phyloP scores from a whole-genome alignment of 129 eudicot genomes.

The Helichrysum umbraculigerum region DNA sequence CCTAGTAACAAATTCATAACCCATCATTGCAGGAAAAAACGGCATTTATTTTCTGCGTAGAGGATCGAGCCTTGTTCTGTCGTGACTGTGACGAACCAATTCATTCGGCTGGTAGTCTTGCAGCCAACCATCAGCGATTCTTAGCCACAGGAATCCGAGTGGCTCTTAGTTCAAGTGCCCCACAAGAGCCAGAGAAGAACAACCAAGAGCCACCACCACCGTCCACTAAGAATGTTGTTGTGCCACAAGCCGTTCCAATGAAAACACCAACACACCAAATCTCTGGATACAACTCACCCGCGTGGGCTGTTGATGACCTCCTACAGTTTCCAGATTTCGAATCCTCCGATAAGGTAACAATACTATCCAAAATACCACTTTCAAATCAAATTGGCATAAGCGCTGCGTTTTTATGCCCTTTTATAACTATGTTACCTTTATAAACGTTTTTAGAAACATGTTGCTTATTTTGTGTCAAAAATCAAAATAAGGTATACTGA shows the following conservation, averaged over 20 bases:
- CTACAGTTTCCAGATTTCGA: slow-evolving; percentile 70
- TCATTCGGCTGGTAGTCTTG: slow-evolving; percentile 73
- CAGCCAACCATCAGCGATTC: slow-evolving; percentile 88
- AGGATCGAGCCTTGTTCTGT: slow-evolving; percentile 95
- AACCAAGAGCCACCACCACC: slow-evolving; percentile 60
- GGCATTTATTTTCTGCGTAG: slow-evolving; percentile 86
- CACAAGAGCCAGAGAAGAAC: slow-evolving; percentile 42
- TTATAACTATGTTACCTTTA: neutral
- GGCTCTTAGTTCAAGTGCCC: slow-evolving; percentile 52
- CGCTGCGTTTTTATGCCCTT: no score
- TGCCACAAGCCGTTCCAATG: slow-evolving; percentile 40
- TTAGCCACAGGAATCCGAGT: slow-evolving; percentile 92
- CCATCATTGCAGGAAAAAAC: slow-evolving; percentile 54
- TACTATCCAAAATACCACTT: neutral
- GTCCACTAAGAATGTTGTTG: slow-evolving; percentile 31
- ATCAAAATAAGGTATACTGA: neutral
- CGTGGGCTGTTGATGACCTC: slow-evolving; percentile 90
- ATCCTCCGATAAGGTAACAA: slow-evolving; percentile 64
- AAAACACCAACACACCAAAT: slow-evolving; percentile 49
- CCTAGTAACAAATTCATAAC: neutral
- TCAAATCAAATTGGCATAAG: no score
- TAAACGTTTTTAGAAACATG: neutral
- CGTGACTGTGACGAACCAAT: slow-evolving; percentile 87
- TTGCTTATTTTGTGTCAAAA: neutral
- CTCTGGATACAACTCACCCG: slow-evolving; percentile 44